These are phyloP conservation scores for Neoboletus magnificus DNA, from an alignment of 768 basidiomycete genomes.

Conservation along the genomic window DNA sequence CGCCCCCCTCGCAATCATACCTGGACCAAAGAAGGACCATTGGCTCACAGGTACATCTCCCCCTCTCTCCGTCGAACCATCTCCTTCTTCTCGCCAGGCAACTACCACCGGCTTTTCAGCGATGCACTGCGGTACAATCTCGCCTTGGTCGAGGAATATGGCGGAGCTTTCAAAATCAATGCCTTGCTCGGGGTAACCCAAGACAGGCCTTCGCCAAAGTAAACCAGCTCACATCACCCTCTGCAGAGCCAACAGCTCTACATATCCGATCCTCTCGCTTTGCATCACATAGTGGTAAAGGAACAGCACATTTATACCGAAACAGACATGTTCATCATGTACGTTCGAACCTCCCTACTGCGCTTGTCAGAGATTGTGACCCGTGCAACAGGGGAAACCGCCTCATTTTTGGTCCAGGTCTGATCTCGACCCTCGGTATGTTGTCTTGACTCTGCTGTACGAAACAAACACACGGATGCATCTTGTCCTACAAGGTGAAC, in stretches of 20 bases:
- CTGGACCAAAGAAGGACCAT: slow-evolving; percentile 33
- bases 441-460: not conserved
- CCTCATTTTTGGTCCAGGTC: slow-evolving; percentile 37
- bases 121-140: slow-evolving; percentile 35
- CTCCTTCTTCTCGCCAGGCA: slow-evolving; percentile 21
- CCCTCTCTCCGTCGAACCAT: not conserved
- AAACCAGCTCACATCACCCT: not conserved
- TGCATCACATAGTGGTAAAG: slow-evolving; percentile 38
- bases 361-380: not conserved
- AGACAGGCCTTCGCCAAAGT: not conserved
- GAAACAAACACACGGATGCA: not conserved
- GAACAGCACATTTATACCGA: slow-evolving; percentile 38
- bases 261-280: slow-evolving; percentile 37
- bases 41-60: slow-evolving; percentile 32
- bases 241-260: slow-evolving; percentile 30
- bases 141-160: slow-evolving; percentile 29
- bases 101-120: slow-evolving; percentile 30
- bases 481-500: slow-evolving; percentile 19
- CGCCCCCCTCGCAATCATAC: slow-evolving; percentile 20
- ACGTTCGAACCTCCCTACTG: not conserved
- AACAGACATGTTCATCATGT: slow-evolving; percentile 35
- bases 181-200: slow-evolving; percentile 33
- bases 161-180: slow-evolving; percentile 34
- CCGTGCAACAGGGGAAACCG: slow-evolving; percentile 19
- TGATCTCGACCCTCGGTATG: slow-evolving; percentile 37